Evolutionary conservation across 352 stramenopile genomes (phyloP).

Genomic region (Phytophthora sansomeana): DNA sequence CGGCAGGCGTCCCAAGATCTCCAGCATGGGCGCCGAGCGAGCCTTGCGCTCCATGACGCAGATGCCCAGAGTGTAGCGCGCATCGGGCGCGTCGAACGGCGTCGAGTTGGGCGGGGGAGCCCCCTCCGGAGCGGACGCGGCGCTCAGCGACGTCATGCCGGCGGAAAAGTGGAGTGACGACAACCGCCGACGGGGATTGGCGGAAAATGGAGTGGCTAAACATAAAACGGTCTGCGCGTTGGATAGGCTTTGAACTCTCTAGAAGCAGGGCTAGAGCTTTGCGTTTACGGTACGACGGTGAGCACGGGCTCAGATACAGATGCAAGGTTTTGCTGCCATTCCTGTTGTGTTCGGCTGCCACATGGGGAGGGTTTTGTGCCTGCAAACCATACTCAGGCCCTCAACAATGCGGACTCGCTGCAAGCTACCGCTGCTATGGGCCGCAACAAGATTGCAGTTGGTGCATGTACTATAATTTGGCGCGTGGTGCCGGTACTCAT

Average conservation of each 20-base stretch:
- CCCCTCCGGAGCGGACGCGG: slow-evolving; percentile 2
- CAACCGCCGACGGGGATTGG: slow-evolving; percentile 12
- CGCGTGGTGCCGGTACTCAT: too few species aligned
- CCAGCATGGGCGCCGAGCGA: slow-evolving; percentile 94
- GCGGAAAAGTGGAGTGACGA: neutral
- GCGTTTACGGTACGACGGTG: too few species aligned
- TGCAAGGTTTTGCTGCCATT: neutral
- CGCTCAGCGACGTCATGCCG: slow-evolving; percentile 25
- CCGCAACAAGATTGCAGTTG: too few species aligned
- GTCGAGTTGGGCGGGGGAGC: slow-evolving; percentile 19
- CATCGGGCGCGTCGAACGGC: slow-evolving; percentile 27
- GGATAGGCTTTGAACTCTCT: neutral
- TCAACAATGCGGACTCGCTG: too few species aligned
- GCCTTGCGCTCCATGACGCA: slow-evolving; percentile 99
- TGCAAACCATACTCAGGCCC: neutral
- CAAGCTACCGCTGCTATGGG: too few species aligned
- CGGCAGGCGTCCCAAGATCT: slow-evolving; percentile 94
- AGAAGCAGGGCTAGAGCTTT: too few species aligned
- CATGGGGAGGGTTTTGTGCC: slow-evolving; percentile 1
- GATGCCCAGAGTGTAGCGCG: slow-evolving; percentile 91
- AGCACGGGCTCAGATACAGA: too few species aligned
- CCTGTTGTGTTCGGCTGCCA: neutral
- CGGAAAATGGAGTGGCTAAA: slow-evolving; percentile 26
- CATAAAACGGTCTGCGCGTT: neutral
- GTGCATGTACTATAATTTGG: too few species aligned